phyloP scores from a whole-genome alignment of 148 eudicot species.

The Chenopodium album region DNA sequence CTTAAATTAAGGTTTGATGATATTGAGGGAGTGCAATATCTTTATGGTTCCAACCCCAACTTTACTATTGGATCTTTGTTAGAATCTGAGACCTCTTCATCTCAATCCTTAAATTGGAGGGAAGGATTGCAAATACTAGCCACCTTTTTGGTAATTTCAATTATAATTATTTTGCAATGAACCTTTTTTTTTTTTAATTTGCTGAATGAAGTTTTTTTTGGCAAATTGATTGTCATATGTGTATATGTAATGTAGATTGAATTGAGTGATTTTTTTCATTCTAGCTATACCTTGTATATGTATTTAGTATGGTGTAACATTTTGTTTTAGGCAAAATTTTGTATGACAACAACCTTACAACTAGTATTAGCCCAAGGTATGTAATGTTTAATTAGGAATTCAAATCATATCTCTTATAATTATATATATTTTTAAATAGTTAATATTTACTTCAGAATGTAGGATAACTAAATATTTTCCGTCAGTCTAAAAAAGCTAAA shows the following conservation, averaged over 20 bases:
- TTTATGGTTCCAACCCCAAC: slow-evolving; percentile 81
- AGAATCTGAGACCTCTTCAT: slow-evolving; percentile 56
- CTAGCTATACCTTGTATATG: not conserved
- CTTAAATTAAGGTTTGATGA: slow-evolving; percentile 57
- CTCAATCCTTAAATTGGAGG: slow-evolving; percentile 15
- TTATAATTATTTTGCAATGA: slow-evolving; percentile 3
- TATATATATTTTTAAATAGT: no score
- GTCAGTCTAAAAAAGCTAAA: no score
- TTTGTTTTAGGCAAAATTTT: not conserved
- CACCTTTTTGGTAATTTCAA: slow-evolving; percentile 5
- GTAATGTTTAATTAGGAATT: no score
- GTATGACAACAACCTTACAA: no score
- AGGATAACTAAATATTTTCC: no score
- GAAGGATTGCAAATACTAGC: slow-evolving; percentile 1
- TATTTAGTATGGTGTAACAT: no score
- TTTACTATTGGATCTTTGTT: slow-evolving; percentile 45
- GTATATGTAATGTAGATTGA: not conserved
- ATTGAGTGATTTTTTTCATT: no score
- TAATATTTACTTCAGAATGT: no score
- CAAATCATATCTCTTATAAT: no score
- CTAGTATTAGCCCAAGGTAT: no score
- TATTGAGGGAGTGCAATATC: slow-evolving; percentile 62
- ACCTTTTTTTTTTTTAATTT: not conserved
- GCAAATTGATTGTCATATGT: not conserved
- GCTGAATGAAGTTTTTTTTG: not conserved